Conservation (phyloP, 1,139 yeast species). For the Saccharomycopsis crataegensis region DNA sequence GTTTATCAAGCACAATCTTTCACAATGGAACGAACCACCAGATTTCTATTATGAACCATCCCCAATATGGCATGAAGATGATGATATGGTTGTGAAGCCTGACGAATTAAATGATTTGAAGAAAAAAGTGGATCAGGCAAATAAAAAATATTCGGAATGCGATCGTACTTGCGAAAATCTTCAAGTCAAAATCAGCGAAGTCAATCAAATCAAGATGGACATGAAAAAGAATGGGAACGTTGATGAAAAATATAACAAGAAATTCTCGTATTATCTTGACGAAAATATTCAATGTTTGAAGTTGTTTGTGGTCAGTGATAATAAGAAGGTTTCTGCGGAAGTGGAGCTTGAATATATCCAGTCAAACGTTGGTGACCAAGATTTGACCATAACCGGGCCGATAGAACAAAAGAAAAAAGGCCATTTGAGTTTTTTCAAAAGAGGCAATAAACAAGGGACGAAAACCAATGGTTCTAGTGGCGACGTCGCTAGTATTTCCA, state of each 20-base stretch:
- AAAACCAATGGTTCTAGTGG: not conserved
- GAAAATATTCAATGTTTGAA: conserved; percentile 50
- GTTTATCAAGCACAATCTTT: conserved; percentile 83
- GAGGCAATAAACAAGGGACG: not conserved
- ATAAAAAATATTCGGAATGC: conserved; percentile 26
- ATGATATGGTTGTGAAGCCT: conserved; percentile 54
- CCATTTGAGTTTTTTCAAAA: conserved; percentile 22
- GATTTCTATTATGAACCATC: conserved; percentile 85
- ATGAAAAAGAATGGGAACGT: conserved; percentile 27
- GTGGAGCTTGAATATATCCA: conserved; percentile 90
- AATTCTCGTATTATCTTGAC: conserved; percentile 30
- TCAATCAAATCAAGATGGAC: conserved; percentile 32
- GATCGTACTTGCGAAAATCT: conserved; percentile 27
- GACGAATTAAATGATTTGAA: conserved; percentile 60
- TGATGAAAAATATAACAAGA: conserved; percentile 22
- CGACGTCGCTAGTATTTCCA: not conserved
- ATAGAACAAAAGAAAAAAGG: conserved; percentile 43
- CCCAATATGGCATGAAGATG: conserved; percentile 96
- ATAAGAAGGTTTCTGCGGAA: conserved; percentile 62
- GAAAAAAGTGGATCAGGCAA: conserved; percentile 52
- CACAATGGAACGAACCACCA: conserved; percentile 75
- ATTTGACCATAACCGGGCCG: conserved; percentile 45
- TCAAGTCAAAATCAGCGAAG: conserved; percentile 21
- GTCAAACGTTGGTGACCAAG: conserved; percentile 73
- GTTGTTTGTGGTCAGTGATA: conserved; percentile 67